Conservation (phyloP, 2,329 filamentous ascomycete species). For the Simplicillium sp. region DNA sequence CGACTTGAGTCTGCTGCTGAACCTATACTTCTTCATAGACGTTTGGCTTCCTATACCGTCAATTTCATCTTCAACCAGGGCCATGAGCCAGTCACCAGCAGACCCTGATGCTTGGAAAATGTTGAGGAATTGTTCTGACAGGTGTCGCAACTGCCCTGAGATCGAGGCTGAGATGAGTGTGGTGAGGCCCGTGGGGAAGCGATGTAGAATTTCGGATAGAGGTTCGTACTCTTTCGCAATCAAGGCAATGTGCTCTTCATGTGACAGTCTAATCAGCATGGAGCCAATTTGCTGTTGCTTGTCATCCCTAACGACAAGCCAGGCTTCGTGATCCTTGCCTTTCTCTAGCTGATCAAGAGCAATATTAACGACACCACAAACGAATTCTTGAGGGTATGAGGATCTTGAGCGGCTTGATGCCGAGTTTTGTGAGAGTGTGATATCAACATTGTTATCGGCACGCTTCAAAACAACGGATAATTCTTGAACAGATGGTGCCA, state of each 20-base stretch:
- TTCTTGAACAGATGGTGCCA: slow-evolving; percentile 59
- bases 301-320: slow-evolving; percentile 75
- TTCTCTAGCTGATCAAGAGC: slow-evolving; percentile 69
- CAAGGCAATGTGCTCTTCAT: slow-evolving; percentile 85
- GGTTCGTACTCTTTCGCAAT: slow-evolving; percentile 77
- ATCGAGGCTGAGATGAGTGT: slow-evolving; percentile 74
- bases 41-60: slow-evolving; percentile 82
- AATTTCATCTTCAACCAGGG: slow-evolving; percentile 92
- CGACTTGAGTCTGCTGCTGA: slow-evolving; percentile 60
- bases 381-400: slow-evolving; percentile 36
- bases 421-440: slow-evolving; percentile 19
- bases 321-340: slow-evolving; percentile 73
- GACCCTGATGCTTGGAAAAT: slow-evolving; percentile 90
- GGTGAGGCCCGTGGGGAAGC: slow-evolving; percentile 75
- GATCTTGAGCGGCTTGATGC: slow-evolving; percentile 20
- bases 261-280: slow-evolving; percentile 71
- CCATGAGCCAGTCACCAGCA: slow-evolving; percentile 82
- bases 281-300: slow-evolving; percentile 70
- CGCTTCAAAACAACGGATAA: slow-evolving; percentile 66
- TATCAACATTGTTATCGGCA: slow-evolving; percentile 40
- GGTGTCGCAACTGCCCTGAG: slow-evolving; percentile 64
- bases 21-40: slow-evolving; percentile 63
- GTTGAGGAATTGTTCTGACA: slow-evolving; percentile 82
- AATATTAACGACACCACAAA: slow-evolving; percentile 71
- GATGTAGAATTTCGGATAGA: slow-evolving; percentile 74